phyloP scores from a whole-genome alignment of 2,329 filamentous ascomycete genomes.

The Aspergillus carbonarius region DNA sequence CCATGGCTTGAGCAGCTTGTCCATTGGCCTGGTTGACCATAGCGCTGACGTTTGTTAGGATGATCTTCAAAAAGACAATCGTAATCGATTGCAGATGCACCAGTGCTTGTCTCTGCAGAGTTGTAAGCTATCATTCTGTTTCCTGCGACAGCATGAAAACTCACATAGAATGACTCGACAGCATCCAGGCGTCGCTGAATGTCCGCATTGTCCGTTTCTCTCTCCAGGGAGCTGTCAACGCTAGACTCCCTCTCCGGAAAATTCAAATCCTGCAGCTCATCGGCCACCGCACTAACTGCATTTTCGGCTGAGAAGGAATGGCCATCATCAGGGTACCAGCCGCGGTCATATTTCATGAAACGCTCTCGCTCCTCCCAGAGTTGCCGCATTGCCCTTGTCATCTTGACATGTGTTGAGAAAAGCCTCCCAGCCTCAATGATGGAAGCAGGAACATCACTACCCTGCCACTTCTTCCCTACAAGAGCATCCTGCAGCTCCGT shows the following conservation, averaged over 20 bases:
- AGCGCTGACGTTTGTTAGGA: constrained; percentile 84
- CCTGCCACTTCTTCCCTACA: constrained; percentile 84
- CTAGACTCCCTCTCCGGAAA: constrained; percentile 16
- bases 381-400: constrained; percentile 87
- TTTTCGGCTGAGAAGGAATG: constrained; percentile 34
- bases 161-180: constrained; percentile 82
- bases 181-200: constrained; percentile 61
- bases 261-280: constrained; percentile 24
- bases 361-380: constrained; percentile 91
- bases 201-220: constrained; percentile 39
- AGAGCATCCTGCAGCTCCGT: constrained; percentile 76
- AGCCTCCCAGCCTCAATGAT: constrained; percentile 93
- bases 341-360: constrained; percentile 88
- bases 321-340: constrained; percentile 65
- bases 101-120: constrained; percentile 65
- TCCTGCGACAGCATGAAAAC: constrained; percentile 34
- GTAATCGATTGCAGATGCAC: constrained; percentile 89
- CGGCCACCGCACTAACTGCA: constrained; percentile 44
- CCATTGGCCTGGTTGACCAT: constrained; percentile 63
- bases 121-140: constrained; percentile 3
- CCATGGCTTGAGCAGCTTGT: constrained; percentile 45
- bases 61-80: constrained; percentile 86
- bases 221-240: constrained; percentile 16
- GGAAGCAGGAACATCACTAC: constrained; percentile 86
- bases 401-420: constrained; percentile 85